These are phyloP conservation scores for Cladochytrium replicatum DNA, from an alignment of 192 early-diverging fungal species.

Conservation along the genomic window DNA sequence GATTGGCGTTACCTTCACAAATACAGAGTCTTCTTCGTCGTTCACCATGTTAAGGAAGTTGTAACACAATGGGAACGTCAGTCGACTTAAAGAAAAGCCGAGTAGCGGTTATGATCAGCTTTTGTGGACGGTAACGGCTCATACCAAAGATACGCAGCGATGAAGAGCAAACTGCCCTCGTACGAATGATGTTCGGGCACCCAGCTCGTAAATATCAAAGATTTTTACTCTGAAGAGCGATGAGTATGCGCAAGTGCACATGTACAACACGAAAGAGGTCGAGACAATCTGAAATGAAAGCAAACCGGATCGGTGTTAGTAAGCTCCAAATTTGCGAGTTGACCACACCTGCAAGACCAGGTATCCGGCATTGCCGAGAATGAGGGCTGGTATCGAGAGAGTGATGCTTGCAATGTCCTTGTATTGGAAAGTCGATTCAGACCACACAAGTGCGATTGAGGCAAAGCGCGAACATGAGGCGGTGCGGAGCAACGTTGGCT, in stretches of 20 bases:
- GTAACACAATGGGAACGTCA: constrained; percentile 77
- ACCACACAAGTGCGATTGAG: constrained; percentile 78
- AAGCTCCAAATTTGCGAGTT: too few species aligned
- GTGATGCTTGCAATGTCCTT: constrained; percentile 25
- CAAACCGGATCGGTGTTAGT: too few species aligned
- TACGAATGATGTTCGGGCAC: constrained; percentile 91
- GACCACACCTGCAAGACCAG: constrained; percentile 38
- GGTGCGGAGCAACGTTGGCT: constrained; percentile 48
- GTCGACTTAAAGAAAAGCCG: not conserved
- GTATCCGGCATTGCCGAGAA: constrained; percentile 37
- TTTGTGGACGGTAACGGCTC: not conserved
- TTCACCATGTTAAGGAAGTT: constrained; percentile 74
- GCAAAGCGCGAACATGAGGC: constrained; percentile 47
- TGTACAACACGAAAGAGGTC: constrained; percentile 72
- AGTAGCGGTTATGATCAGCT: not conserved
- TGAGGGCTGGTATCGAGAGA: constrained; percentile 61
- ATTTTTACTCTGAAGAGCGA: constrained; percentile 82
- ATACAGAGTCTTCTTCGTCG: constrained; percentile 33
- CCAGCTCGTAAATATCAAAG: constrained; percentile 80
- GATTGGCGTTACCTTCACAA: constrained; percentile 34
- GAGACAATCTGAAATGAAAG: constrained; percentile 50
- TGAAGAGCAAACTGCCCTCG: constrained; percentile 80
- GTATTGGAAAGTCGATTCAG: constrained; percentile 88
- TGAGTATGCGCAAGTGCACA: constrained; percentile 87
- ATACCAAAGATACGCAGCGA: constrained; percentile 85